Evolutionary conservation across 768 basidiomycete genomes (phyloP).

Genomic region (Phlebiopsis gigantea): DNA sequence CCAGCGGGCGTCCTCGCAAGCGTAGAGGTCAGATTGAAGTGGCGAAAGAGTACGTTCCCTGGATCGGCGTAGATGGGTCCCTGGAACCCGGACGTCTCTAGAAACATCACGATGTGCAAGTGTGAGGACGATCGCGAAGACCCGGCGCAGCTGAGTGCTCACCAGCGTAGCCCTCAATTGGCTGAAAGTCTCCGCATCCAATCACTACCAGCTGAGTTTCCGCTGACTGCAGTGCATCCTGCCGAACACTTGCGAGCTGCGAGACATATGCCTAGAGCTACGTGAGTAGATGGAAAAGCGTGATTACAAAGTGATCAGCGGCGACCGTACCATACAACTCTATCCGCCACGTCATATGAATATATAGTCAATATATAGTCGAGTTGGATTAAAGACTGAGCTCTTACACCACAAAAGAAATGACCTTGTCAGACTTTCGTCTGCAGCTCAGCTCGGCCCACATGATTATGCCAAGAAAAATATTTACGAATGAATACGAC

Average conservation of each 20-base stretch:
- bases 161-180: conserved; percentile 48
- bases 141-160: not conserved
- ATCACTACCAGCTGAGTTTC: conserved; percentile 41
- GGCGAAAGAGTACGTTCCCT: conserved; percentile 48
- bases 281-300: too few relatives aligned
- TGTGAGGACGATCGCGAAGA: not conserved
- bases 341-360: too few relatives aligned
- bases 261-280: conserved; percentile 47
- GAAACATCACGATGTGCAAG: not conserved
- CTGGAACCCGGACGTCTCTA: conserved; percentile 39
- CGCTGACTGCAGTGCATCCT: conserved; percentile 36
- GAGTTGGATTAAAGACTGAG: not conserved
- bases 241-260: conserved; percentile 37
- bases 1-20: conserved; percentile 40
- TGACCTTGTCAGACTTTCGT: conserved; percentile 36
- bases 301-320: not conserved
- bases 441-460: not conserved
- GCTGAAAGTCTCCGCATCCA: conserved; percentile 55
- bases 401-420: conserved; percentile 59
- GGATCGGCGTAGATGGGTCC: conserved; percentile 64
- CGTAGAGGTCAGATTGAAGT: conserved; percentile 55
- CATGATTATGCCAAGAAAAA: too few relatives aligned
- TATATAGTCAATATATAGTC: too few relatives aligned
- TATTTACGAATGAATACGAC: conserved; percentile 58
- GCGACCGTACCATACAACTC: conserved; percentile 37